These are phyloP conservation scores for Zalaria obscura DNA, from an alignment of 2,329 filamentous ascomycete species.

Conservation along the genomic window DNA sequence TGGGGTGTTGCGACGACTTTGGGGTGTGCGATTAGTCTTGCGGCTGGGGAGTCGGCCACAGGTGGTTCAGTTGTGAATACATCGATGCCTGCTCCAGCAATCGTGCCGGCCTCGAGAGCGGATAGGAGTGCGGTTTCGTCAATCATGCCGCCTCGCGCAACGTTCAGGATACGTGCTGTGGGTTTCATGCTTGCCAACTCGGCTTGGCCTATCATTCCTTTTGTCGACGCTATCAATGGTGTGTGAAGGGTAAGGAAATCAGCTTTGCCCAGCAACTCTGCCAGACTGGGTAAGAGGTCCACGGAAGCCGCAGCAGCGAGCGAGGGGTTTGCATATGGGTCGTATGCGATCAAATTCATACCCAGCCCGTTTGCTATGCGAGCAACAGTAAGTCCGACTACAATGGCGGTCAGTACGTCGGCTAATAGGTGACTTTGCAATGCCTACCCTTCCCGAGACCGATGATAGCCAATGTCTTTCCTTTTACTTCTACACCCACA, in stretches of 20 bases:
- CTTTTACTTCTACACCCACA: slow-evolving; percentile 64
- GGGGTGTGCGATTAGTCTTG: slow-evolving; percentile 50
- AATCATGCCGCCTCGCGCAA: slow-evolving; percentile 66
- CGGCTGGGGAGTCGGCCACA: slow-evolving; percentile 42
- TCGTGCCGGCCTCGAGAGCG: slow-evolving; percentile 55
- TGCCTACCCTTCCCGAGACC: slow-evolving; percentile 58
- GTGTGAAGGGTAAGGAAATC: slow-evolving; percentile 76
- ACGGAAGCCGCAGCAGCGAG: slow-evolving; percentile 56
- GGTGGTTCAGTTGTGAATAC: slow-evolving; percentile 69
- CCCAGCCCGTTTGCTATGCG: slow-evolving; percentile 64
- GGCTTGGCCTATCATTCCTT: slow-evolving; percentile 53
- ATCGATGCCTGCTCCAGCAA: slow-evolving; percentile 65
- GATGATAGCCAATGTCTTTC: slow-evolving; percentile 63
- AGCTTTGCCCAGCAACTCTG: slow-evolving; percentile 45
- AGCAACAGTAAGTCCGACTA: slow-evolving; percentile 63
- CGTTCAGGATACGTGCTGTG: slow-evolving; percentile 62
- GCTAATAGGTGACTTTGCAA: slow-evolving; percentile 4
- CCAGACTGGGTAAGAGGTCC: slow-evolving; percentile 15
- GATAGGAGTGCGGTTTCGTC: slow-evolving; percentile 60
- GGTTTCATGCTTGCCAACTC: slow-evolving; percentile 60
- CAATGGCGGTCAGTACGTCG: neutral
- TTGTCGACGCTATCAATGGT: slow-evolving; percentile 62
- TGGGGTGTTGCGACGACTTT: slow-evolving; percentile 68
- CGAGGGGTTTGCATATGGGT: slow-evolving; percentile 64
- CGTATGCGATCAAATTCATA: slow-evolving; percentile 61